A percentile compares a stretch with the other conserved stretches of the same genome.
Conservation (phyloP, 192 early-diverging fungal species). For the Phycomyces blakesleeanus region DNA sequence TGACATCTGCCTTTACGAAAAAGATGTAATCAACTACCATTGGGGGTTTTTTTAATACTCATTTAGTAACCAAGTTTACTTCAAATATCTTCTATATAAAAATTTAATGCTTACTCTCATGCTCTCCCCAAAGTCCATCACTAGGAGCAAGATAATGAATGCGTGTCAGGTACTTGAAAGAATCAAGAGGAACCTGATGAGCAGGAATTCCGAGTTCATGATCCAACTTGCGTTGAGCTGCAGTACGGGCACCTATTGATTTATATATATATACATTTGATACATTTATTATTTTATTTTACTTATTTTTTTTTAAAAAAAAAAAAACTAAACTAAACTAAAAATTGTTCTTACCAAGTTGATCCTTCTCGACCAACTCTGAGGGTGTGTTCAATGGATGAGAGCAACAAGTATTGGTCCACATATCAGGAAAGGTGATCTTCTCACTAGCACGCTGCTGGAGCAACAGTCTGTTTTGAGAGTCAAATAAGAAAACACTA, state of each 20-base stretch:
- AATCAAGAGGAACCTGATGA: slow-evolving; percentile 75
- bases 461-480: slow-evolving; percentile 77
- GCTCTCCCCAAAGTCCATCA: slow-evolving; percentile 97
- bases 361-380: slow-evolving; percentile 77
- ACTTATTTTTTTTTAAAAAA: neutral
- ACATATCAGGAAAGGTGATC: slow-evolving; percentile 96
- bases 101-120: slow-evolving; percentile 59
- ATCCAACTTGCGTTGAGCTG: slow-evolving; percentile 90
- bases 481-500: slow-evolving; percentile 93
- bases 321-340: slow-evolving; percentile 10
- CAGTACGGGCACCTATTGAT: slow-evolving; percentile 77
- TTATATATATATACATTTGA: too few species aligned
- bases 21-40: slow-evolving; percentile 96
- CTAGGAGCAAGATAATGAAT: slow-evolving; percentile 97
- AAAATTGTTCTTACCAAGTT: slow-evolving; percentile 46
- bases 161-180: slow-evolving; percentile 85
- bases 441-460: slow-evolving; percentile 96
- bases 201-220: slow-evolving; percentile 92
- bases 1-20: slow-evolving; percentile 75
- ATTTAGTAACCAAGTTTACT: too few species aligned
- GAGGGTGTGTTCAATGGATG: slow-evolving; percentile 81
- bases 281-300: neutral
- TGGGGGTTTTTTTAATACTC: too few species aligned
- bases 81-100: too few species aligned
- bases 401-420: slow-evolving; percentile 98